Conservation (phyloP, 2,329 filamentous ascomycete genomes). For the Venturia oleaginea region DNA sequence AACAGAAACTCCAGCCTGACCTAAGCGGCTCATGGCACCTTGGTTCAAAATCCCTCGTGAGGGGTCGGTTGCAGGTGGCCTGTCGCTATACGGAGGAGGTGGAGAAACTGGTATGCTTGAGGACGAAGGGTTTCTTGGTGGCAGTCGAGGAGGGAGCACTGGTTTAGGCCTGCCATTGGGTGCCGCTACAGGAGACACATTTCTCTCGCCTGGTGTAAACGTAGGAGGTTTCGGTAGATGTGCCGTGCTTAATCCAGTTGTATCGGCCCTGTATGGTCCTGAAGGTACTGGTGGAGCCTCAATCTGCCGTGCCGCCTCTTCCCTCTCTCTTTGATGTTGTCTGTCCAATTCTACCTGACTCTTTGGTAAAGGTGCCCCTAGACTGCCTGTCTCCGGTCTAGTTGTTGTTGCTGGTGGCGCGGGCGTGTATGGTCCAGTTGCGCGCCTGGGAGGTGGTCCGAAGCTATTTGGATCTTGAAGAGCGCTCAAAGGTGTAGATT, state of each 20-base stretch:
- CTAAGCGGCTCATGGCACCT: constrained; percentile 56
- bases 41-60: constrained; percentile 41
- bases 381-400: background rate
- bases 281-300: constrained; percentile 6
- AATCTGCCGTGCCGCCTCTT: background rate
- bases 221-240: constrained; percentile 1
- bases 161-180: constrained; percentile 38
- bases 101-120: constrained; percentile 33
- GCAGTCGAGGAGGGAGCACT: constrained; percentile 58
- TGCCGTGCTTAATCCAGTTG: constrained; percentile 11
- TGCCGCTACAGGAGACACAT: constrained; percentile 48
- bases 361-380: constrained; percentile 2
- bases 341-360: constrained; percentile 1
- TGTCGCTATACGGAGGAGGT: constrained; percentile 41
- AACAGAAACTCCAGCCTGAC: constrained; percentile 67
- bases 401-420: background rate
- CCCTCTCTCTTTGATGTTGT: background rate
- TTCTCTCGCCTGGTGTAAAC: constrained; percentile 19
- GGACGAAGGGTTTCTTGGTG: constrained; percentile 54
- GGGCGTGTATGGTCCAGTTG: constrained; percentile 5
- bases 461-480: constrained; percentile 71
- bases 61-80: constrained; percentile 23
- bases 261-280: constrained; percentile 8
- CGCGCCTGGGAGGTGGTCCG: constrained; percentile 65
- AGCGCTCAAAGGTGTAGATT: constrained; percentile 55